Conservation (phyloP, 345 rosid genomes). For the Aquilaria sinensis region DNA sequence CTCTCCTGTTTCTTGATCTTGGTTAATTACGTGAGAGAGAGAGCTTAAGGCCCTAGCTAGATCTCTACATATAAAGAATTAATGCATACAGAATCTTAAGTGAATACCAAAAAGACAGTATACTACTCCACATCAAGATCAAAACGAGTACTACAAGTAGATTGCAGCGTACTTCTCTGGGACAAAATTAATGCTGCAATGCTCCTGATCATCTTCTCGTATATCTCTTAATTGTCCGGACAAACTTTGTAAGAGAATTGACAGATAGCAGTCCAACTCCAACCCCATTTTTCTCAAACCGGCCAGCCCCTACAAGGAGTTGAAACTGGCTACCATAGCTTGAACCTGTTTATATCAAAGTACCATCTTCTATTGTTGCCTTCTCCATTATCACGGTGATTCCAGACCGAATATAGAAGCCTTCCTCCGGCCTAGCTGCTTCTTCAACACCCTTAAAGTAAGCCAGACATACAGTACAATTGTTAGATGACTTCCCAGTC, state of each 20-base stretch:
- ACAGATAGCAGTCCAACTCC: too few species aligned
- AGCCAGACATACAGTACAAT: neutral
- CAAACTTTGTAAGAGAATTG: neutral
- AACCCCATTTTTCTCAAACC: neutral
- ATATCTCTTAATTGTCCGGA: neutral
- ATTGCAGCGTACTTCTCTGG: slow-evolving; percentile 10
- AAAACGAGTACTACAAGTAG: too few species aligned
- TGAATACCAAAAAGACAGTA: too few species aligned
- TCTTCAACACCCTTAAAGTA: slow-evolving; percentile 60
- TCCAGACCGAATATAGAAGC: slow-evolving; percentile 72
- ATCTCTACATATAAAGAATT: too few species aligned
- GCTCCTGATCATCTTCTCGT: too few species aligned
- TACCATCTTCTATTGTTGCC: slow-evolving; percentile 74
- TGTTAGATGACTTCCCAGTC: too few species aligned
- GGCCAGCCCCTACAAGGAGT: neutral
- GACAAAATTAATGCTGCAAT: slow-evolving; percentile 17
- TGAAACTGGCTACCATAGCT: neutral
- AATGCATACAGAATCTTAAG: too few species aligned
- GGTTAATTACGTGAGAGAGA: too few species aligned
- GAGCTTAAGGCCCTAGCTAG: too few species aligned
- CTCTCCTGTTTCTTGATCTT: too few species aligned
- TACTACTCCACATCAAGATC: too few species aligned
- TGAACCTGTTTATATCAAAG: slow-evolving; percentile 36
- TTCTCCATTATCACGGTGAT: slow-evolving; percentile 59
- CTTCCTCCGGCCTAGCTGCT: slow-evolving; percentile 66